Evolutionary conservation across 768 basidiomycete genomes (phyloP).

Genomic region (Pulveroboletus sp.): DNA sequence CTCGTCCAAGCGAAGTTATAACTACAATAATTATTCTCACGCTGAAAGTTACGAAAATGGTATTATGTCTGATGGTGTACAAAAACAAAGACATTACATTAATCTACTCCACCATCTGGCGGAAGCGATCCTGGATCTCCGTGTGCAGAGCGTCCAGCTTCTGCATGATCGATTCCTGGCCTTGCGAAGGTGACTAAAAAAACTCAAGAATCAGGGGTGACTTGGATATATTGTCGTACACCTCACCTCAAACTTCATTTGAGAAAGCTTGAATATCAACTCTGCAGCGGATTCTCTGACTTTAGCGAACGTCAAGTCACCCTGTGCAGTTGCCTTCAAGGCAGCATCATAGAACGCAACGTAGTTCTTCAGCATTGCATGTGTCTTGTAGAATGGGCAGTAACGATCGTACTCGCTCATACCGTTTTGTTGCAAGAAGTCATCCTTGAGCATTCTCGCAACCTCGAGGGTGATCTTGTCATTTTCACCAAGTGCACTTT

Average conservation of each 20-base stretch:
- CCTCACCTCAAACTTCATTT: conserved; percentile 97
- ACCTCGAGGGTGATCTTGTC: conserved; percentile 99
- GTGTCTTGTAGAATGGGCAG: conserved; percentile 99
- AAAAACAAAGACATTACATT: conserved; percentile 4
- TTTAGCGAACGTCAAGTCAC: conserved; percentile 80
- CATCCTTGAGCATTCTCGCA: conserved; percentile 95
- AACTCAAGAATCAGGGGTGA: conserved; percentile 8
- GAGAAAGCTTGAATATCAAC: conserved; percentile 94
- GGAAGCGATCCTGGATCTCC: conserved; percentile 93
- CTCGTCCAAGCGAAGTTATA: neutral
- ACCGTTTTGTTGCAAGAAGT: conserved; percentile 97
- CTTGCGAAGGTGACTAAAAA: conserved; percentile 83
- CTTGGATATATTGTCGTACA: neutral
- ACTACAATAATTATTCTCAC: no score
- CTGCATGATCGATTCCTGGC: conserved; percentile 76
- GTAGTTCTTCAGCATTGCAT: conserved; percentile 92
- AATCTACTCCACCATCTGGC: conserved; percentile 73
- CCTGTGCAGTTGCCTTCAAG: conserved; percentile 76
- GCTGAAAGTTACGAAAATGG: conserved; percentile 3
- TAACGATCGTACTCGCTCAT: conserved; percentile 97
- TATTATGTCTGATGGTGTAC: conserved; percentile 26
- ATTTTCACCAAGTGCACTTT: conserved; percentile 93
- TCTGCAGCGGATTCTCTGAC: conserved; percentile 87
- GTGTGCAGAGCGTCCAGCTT: conserved; percentile 77
- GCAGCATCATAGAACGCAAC: conserved; percentile 94